Evolutionary conservation across 345 rosid species (phyloP).

Genomic region (Sisymbrium altissimum): DNA sequence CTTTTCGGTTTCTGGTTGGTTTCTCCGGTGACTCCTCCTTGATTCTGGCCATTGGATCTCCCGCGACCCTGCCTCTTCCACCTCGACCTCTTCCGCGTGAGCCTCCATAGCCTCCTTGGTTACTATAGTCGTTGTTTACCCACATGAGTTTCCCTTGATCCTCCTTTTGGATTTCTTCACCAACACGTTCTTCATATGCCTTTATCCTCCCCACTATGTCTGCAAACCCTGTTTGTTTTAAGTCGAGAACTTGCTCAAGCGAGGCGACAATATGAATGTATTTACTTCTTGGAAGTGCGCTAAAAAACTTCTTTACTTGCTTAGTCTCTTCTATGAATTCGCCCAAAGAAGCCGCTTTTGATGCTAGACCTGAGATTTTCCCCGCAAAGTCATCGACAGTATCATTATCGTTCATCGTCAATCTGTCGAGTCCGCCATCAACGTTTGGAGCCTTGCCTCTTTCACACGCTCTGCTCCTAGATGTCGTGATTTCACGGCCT

Average conservation of each 20-base stretch:
- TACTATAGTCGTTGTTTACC: not conserved
- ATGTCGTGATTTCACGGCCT: not conserved
- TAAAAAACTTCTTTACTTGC: not conserved
- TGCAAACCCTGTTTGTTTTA: too few relatives aligned
- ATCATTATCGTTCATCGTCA: not conserved
- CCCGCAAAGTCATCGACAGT: not conserved
- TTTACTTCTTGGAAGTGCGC: not conserved
- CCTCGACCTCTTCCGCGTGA: not conserved
- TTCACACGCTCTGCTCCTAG: not conserved
- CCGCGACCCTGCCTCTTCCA: too few relatives aligned
- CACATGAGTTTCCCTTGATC: not conserved
- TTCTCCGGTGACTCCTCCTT: too few relatives aligned
- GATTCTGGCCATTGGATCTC: too few relatives aligned
- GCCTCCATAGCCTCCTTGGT: not conserved
- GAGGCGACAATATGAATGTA: not conserved
- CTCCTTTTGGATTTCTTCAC: not conserved
- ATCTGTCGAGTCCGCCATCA: not conserved
- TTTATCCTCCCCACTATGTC: not conserved
- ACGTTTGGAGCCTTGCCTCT: not conserved
- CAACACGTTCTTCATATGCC: not conserved
- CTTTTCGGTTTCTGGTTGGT: too few relatives aligned
- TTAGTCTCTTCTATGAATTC: not conserved
- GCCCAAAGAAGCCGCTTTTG: not conserved
- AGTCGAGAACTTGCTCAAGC: not conserved
- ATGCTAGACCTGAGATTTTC: not conserved